Percentiles rank a stretch among this genome's conserved stretches.
Evolutionary conservation across 1,139 yeast species (phyloP).

Genomic region (Suhomyces atakaporum): DNA sequence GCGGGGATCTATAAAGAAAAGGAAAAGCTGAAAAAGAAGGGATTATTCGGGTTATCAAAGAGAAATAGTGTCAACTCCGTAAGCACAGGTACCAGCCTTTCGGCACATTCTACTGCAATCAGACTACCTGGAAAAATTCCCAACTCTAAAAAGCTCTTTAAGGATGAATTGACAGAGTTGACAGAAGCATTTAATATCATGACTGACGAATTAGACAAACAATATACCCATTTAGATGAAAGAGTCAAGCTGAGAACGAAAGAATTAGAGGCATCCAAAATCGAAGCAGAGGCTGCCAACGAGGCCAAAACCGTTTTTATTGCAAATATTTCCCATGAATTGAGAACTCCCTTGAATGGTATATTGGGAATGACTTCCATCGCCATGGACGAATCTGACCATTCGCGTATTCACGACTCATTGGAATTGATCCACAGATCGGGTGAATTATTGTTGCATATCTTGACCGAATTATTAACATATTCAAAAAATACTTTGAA

Average conservation of each 20-base stretch:
- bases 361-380: slow-evolving; percentile 95
- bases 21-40: background rate
- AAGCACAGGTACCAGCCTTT: slow-evolving; percentile 30
- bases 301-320: slow-evolving; percentile 94
- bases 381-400: slow-evolving; percentile 81
- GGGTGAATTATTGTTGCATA: slow-evolving; percentile 83
- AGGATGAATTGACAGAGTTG: slow-evolving; percentile 85
- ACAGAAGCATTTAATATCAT: slow-evolving; percentile 87
- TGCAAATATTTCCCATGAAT: slow-evolving; percentile 94
- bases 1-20: background rate
- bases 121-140: slow-evolving; percentile 55
- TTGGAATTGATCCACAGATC: slow-evolving; percentile 80
- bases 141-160: slow-evolving; percentile 58
- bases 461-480: slow-evolving; percentile 83
- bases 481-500: slow-evolving; percentile 90
- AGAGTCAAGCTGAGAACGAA: slow-evolving; percentile 86
- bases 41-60: slow-evolving; percentile 5
- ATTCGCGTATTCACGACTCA: slow-evolving; percentile 60
- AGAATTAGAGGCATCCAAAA: slow-evolving; percentile 84
- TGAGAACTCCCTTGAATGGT: slow-evolving; percentile 93
- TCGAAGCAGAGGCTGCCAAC: slow-evolving; percentile 90
- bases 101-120: slow-evolving; percentile 42
- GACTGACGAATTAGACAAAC: slow-evolving; percentile 85
- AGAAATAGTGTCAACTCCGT: slow-evolving; percentile 32
- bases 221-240: slow-evolving; percentile 82